Percentiles rank a stretch among this genome's conserved stretches.
These are phyloP conservation scores for Melampsora larici-populina DNA, from an alignment of 1,284 basidiomycete genomes.

Conservation along the genomic window DNA sequence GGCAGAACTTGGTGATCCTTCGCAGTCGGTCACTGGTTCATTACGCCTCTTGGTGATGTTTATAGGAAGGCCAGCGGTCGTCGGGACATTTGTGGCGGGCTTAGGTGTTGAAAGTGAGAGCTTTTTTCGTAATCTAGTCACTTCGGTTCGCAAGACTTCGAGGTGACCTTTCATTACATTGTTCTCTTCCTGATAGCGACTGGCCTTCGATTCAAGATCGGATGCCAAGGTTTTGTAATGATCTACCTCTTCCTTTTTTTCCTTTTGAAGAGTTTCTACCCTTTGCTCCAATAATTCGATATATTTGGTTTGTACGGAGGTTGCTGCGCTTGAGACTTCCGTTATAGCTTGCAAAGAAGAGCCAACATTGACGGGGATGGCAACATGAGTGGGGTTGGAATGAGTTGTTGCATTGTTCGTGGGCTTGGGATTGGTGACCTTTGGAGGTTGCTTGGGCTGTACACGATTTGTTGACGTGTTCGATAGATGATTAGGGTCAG, in stretches of 20 bases:
- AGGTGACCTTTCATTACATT: constrained; percentile 29
- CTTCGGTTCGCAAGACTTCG: constrained; percentile 31
- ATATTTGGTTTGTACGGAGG: constrained; percentile 29
- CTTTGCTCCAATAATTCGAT: constrained; percentile 29
- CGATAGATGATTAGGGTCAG: background rate
- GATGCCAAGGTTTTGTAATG: constrained; percentile 34
- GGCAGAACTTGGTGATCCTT: background rate
- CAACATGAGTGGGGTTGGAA: background rate
- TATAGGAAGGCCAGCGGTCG: constrained; percentile 2
- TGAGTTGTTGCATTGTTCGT: background rate
- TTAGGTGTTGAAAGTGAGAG: constrained; percentile 24
- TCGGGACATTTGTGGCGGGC: background rate
- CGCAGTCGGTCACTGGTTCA: background rate
- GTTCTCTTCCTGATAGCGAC: constrained; percentile 22
- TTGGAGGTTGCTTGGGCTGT: background rate
- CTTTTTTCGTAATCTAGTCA: constrained; percentile 34
- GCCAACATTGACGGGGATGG: background rate
- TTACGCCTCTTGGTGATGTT: constrained; percentile 32
- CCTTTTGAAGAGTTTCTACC: constrained; percentile 23
- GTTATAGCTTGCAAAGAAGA: background rate
- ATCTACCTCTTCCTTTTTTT: constrained; percentile 26
- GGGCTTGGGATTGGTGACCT: background rate
- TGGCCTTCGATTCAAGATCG: constrained; percentile 8
- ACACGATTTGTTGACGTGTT: background rate
- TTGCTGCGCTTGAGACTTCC: background rate